Evolutionary conservation across 2,329 filamentous ascomycete genomes (phyloP), one percentile per base, ranked within the genome.

Genomic region (Ceratocystis alfenasii): DNA sequence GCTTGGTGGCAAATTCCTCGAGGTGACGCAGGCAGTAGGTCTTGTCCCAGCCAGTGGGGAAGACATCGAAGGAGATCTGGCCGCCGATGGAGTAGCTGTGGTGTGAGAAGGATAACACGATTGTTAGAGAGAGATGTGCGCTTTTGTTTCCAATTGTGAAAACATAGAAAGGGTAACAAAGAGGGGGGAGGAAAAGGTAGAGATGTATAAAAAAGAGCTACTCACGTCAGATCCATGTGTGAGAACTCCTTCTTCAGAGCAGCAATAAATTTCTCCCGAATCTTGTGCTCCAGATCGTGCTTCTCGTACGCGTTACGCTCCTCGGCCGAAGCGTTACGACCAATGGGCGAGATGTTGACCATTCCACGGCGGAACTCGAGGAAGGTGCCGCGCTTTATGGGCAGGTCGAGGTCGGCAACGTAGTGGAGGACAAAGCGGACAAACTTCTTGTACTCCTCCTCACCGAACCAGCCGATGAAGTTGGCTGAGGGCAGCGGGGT

Each of bases 21-120:
- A 97, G 80, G 77, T 96, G 92, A 71, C 84, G 80, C 70, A 97
- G 81, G 79, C 92, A 96, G 82, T 96, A 99, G 8, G 90, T 96
- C 86, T 97, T 99, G 79, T 99, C 94, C 94, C 94, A 99, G 73
- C 94, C 94, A 1, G 80, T 84, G 69, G 94, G 94, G 83, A 99
- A 99, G 72, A 97, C 89, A 74, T 99, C 94, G 76, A 99, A 99
- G 68, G 92, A 96, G 77, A 99, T 96, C 75, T 96, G 90, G 64
- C 94, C 94, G 71, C 94, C 94, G 72, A 99, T 95, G 69, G 90
- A 93, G 81, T 88, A 96, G 67, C 89, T 92, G 63, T 41, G 22
- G 44, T 46, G 20, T 10, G 61, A 63, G 33, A 62, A 45, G 15
- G 61, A 33, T 8, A 50, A 36, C 10, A 41, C 1, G 46, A 5